Evolutionary conservation across 148 eudicot genomes (phyloP), one percentile per base, ranked within the genome.

Genomic region (Fallopia convolvulus): DNA sequence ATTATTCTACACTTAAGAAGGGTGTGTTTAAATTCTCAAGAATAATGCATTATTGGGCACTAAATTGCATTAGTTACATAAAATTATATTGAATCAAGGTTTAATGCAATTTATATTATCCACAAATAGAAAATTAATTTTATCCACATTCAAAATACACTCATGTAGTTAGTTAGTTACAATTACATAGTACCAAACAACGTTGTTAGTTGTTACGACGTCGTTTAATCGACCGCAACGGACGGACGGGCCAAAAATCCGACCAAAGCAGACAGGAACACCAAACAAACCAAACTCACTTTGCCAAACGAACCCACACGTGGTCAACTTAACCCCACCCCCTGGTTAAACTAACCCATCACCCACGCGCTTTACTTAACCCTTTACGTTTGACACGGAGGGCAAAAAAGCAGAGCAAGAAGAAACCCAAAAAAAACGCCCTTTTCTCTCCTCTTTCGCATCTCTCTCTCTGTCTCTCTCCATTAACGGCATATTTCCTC

Each of bases 301-400:
- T 66, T 33, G 68, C 33, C 68, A 26, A 61, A 61, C 36, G 15
- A 66, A 66, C 72, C 72, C 72, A 32, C 72, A 66, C 44, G 42
- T 36, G 72, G 72, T 66, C 3, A 14, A 36, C 72, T 66, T 63
- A 66, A 66, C 72, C 72, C 7, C 8, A 66, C 20, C 3, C 44
- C 9, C 7, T 66, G 36, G 72, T 66, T 66, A 66, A 66, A 23
- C 42, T 66, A 32, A 33, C 72, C 36, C 72, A 61, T 2, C 42
- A 3, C 42, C 72, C 72, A 66, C 72, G 72, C 72, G 72, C 72
- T 66, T 66, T 66, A 66, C 72, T 66, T 66, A 66, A 13, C 72
- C 68, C 68, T 65, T 66, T 66, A 32, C 72, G 36, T 63, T 23
- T 21, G 15, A 63, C 70, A 26, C 36, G 39, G 30, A 63, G 30